phyloP scores from a whole-genome alignment of 1,139 yeast genomes.

The Nakaseomyces nivariensis region DNA sequence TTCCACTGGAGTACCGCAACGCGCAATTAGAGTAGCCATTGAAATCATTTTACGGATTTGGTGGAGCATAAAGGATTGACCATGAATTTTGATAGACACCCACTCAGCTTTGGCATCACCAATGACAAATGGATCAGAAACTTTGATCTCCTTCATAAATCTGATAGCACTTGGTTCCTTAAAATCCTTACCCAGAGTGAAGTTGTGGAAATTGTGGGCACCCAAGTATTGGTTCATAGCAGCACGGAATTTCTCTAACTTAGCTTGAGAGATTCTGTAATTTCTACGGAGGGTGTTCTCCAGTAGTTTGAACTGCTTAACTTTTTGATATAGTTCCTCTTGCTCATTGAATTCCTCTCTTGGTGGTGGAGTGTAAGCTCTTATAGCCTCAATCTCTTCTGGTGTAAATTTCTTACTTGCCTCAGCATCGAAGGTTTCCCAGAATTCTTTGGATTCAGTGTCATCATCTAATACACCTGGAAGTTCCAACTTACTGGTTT shows the following conservation, averaged over 20 bases:
- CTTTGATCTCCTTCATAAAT: constrained; percentile 67
- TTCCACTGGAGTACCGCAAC: constrained; percentile 74
- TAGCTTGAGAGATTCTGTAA: constrained; percentile 53
- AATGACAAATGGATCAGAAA: constrained; percentile 86
- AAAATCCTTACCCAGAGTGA: constrained; percentile 80
- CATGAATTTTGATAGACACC: constrained; percentile 93
- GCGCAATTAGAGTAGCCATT: constrained; percentile 76
- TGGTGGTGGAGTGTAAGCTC: constrained; percentile 30
- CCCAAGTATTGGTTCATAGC: constrained; percentile 73
- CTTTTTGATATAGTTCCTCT: constrained; percentile 32
- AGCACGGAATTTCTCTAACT: constrained; percentile 52
- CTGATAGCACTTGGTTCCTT: constrained; percentile 80
- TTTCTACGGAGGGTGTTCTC: constrained; percentile 63
- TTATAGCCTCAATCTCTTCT: constrained; percentile 36
- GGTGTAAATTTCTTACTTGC: constrained; percentile 39
- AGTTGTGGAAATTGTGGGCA: constrained; percentile 90
- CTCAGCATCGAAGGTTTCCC: constrained; percentile 47
- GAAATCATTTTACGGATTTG: constrained; percentile 98
- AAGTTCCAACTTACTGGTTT: constrained; percentile 40
- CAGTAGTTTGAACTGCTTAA: constrained; percentile 49
- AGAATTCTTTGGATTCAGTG: constrained; percentile 61
- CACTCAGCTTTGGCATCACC: constrained; percentile 92
- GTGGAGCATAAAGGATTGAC: constrained; percentile 96
- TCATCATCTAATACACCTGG: constrained; percentile 58
- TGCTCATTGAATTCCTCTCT: constrained; percentile 31